phyloP scores from a whole-genome alignment of 768 basidiomycete species.

The Melanogaster broomeanus region DNA sequence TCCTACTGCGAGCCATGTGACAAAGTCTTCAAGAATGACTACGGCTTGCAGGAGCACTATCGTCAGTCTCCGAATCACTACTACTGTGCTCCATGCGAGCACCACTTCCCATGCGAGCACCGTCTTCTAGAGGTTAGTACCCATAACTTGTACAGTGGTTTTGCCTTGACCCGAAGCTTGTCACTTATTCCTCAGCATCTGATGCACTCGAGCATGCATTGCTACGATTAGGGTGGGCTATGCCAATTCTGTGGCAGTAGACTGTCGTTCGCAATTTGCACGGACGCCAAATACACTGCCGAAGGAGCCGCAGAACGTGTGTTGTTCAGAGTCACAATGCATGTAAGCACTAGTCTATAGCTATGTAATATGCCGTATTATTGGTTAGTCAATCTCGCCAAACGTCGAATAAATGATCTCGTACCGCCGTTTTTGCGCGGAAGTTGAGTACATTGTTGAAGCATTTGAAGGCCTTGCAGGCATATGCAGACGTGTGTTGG shows the following conservation, averaged over 20 bases:
- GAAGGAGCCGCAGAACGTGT: too few species aligned
- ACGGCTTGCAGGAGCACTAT: slow-evolving; percentile 49
- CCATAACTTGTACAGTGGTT: background rate
- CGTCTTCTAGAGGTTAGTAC: slow-evolving; percentile 17
- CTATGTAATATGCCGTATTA: too few species aligned
- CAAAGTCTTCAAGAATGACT: slow-evolving; percentile 40
- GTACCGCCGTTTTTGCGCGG: slow-evolving; percentile 68
- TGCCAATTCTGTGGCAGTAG: slow-evolving; percentile 46
- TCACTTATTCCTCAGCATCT: slow-evolving; percentile 42
- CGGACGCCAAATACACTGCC: too few species aligned
- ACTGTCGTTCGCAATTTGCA: slow-evolving; percentile 45
- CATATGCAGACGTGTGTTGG: background rate
- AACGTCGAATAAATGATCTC: too few species aligned
- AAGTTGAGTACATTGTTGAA: slow-evolving; percentile 54
- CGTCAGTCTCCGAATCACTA: slow-evolving; percentile 40
- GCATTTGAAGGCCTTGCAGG: too few species aligned
- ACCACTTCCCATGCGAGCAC: slow-evolving; percentile 37
- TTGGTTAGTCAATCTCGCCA: too few species aligned
- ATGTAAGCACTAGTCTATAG: too few species aligned
- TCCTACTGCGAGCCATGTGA: slow-evolving; percentile 44
- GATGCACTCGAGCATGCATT: slow-evolving; percentile 54
- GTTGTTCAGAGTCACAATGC: too few species aligned
- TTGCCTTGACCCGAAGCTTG: background rate
- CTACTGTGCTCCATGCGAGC: slow-evolving; percentile 49
- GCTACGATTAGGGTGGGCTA: slow-evolving; percentile 35